Conservation (phyloP, 192 early-diverging fungal genomes). For the Kickxella alabastrina region DNA sequence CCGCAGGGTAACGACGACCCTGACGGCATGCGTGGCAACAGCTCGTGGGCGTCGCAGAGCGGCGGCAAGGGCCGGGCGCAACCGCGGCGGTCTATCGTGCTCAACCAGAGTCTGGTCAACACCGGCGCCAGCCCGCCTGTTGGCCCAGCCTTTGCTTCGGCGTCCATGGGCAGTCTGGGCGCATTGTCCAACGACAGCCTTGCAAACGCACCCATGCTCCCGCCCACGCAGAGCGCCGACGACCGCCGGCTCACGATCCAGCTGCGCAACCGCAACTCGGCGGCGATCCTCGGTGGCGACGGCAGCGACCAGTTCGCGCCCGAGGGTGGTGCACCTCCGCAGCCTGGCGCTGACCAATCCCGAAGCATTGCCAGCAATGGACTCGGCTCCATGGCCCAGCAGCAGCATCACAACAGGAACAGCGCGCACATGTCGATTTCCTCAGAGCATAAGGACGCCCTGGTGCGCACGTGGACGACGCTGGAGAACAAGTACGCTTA, state of each 20-base stretch:
- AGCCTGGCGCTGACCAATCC: no score
- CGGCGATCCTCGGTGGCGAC: constrained; percentile 3
- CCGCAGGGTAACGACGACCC: constrained; percentile 13
- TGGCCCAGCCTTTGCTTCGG: background rate
- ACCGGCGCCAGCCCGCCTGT: constrained; percentile 11
- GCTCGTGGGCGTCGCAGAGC: constrained; percentile 24
- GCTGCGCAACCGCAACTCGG: constrained; percentile 49
- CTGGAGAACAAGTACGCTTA: constrained; percentile 37
- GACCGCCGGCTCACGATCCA: constrained; percentile 50
- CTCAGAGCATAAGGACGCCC: constrained; percentile 24
- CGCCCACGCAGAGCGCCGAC: constrained; percentile 11
- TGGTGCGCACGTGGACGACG: constrained; percentile 13
- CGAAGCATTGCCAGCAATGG: background rate
- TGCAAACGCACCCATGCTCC: background rate
- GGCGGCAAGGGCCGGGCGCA: constrained; percentile 7
- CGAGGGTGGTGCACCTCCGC: background rate
- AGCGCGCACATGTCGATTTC: constrained; percentile 18
- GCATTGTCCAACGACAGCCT: constrained; percentile 7
- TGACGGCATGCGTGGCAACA: background rate
- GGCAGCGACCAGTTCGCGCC: background rate
- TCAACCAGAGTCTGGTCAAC: constrained; percentile 20
- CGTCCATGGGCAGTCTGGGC: constrained; percentile 1
- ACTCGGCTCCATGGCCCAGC: background rate
- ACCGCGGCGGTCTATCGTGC: constrained; percentile 39
- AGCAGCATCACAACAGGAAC: constrained; percentile 5